Percentiles rank a stretch among this genome's conserved stretches.
These are phyloP conservation scores for Solanum ossicruentum DNA, from an alignment of 257 asterid genomes.

Conservation along the genomic window DNA sequence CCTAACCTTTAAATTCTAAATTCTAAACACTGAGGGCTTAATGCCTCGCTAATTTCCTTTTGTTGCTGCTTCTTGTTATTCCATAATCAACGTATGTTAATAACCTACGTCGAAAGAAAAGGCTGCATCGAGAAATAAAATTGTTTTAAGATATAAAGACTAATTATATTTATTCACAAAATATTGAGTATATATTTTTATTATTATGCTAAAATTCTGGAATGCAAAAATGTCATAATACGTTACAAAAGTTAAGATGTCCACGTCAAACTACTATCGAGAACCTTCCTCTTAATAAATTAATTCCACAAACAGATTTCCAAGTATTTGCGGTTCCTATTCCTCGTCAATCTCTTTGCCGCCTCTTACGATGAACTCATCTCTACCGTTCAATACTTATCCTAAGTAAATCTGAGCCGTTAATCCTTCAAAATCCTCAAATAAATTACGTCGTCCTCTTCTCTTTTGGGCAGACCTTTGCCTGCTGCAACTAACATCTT, in stretches of 20 bases:
- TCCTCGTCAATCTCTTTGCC: slow-evolving; percentile 5
- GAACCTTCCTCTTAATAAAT: neutral
- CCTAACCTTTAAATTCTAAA: too few species aligned
- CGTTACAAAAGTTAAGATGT: neutral
- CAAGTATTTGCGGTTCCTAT: slow-evolving; percentile 1
- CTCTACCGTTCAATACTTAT: slow-evolving; percentile 17
- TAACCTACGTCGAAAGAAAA: too few species aligned
- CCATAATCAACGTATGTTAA: too few species aligned
- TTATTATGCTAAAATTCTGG: neutral
- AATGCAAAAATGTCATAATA: slow-evolving; percentile 13
- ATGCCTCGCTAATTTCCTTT: too few species aligned
- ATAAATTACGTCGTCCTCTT: neutral
- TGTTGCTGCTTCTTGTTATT: too few species aligned
- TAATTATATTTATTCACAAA: neutral
- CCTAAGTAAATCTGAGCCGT: slow-evolving; percentile 17
- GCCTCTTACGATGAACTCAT: neutral
- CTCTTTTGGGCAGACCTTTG: neutral
- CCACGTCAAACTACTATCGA: neutral
- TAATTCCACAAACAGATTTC: slow-evolving; percentile 26
- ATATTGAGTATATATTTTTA: neutral
- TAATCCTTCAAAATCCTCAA: slow-evolving; percentile 8
- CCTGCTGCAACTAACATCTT: neutral
- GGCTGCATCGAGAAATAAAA: too few species aligned
- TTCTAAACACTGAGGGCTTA: too few species aligned
- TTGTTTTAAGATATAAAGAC: neutral